Percentiles rank a stretch among this genome's conserved stretches.
phyloP scores from a whole-genome alignment of 2,329 filamentous ascomycete species.

The Immersiporthe knoxdaviesiana region DNA sequence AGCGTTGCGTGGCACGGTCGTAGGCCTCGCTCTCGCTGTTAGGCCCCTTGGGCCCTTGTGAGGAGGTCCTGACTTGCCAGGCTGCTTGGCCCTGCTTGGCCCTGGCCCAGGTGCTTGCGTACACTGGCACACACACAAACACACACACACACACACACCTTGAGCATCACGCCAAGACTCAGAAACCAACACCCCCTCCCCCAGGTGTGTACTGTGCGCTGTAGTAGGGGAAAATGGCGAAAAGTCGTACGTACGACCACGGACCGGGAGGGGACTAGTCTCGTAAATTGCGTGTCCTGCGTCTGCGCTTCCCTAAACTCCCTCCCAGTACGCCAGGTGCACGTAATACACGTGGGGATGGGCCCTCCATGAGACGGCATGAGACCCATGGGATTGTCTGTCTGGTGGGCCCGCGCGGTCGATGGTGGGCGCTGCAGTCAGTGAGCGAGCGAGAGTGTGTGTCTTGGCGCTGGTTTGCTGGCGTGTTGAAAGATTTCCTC shows the following conservation, averaged over 20 bases:
- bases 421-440: background rate
- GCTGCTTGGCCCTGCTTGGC: background rate
- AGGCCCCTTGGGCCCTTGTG: no score
- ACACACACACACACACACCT: background rate
- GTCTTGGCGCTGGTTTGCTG: background rate
- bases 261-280: constrained; percentile 20
- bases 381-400: constrained; percentile 1
- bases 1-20: constrained; percentile 18
- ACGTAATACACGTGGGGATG: constrained; percentile 23
- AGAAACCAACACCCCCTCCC: no score
- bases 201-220: no score
- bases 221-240: background rate
- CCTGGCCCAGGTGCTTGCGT: constrained; percentile 18
- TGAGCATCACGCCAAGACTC: no score
- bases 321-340: constrained; percentile 10
- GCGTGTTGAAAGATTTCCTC: background rate
- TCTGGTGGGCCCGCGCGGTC: background rate
- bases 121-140: background rate
- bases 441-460: no score
- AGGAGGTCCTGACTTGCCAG: no score
- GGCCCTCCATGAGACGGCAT: background rate
- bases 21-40: no score
- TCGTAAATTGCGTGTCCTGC: constrained; percentile 25
- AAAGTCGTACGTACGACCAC: constrained; percentile 20
- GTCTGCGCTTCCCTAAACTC: constrained; percentile 3